These are phyloP conservation scores for Fusarium solani-melongenae DNA, from an alignment of 2,329 filamentous ascomycete genomes.

Conservation along the genomic window DNA sequence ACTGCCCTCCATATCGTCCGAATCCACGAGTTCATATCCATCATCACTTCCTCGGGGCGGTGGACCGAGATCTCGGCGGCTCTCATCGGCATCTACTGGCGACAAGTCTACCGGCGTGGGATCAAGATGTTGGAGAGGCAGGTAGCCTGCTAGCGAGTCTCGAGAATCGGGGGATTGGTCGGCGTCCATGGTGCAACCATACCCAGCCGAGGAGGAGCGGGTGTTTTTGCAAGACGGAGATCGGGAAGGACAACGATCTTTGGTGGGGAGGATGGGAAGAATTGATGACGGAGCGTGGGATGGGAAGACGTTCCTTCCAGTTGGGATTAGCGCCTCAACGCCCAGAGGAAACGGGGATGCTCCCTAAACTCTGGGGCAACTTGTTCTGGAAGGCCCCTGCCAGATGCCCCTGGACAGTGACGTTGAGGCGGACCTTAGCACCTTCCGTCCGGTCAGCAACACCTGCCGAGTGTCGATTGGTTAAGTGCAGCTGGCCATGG, in stretches of 20 bases:
- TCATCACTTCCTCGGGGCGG: conserved; percentile 42
- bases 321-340: conserved; percentile 44
- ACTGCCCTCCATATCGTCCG: conserved; percentile 48
- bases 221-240: conserved; percentile 2
- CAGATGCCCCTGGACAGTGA: conserved; percentile 36
- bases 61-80: conserved; percentile 52
- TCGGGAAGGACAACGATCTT: neutral
- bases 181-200: conserved; percentile 39
- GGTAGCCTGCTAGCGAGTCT: conserved; percentile 51
- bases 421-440: conserved; percentile 31
- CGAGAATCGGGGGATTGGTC: conserved; percentile 35
- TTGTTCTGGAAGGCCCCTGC: conserved; percentile 35
- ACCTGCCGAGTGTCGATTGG: conserved; percentile 34
- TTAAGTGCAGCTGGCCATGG: neutral
- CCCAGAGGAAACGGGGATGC: conserved; percentile 22
- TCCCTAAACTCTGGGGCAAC: conserved; percentile 32
- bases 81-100: conserved; percentile 58
- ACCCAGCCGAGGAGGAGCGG: conserved; percentile 1
- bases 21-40: conserved; percentile 40
- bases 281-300: conserved; percentile 30
- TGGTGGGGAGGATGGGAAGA: conserved; percentile 33
- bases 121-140: conserved; percentile 81
- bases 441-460: conserved; percentile 33
- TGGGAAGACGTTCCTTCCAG: conserved; percentile 22
- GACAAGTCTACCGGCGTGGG: conserved; percentile 78